phyloP scores from a whole-genome alignment of 192 early-diverging fungal genomes.

The Physocladia obscura region DNA sequence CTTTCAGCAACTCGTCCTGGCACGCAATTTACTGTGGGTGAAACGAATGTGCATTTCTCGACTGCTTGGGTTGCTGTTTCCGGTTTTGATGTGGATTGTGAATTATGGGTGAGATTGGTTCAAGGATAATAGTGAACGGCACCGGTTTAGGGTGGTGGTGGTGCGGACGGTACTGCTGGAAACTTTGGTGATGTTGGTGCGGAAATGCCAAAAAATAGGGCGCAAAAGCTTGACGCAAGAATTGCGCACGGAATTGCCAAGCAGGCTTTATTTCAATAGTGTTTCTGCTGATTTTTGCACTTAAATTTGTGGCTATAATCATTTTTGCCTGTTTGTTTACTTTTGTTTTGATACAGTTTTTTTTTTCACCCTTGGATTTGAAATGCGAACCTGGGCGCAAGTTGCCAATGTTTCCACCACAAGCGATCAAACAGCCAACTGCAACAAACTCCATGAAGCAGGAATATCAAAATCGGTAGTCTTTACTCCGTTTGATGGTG shows the following conservation, averaged over 20 bases:
- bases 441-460: neutral
- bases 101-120: neutral
- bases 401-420: neutral
- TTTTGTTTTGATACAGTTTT: neutral
- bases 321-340: conserved; percentile 56
- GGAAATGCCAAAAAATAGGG: neutral
- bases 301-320: conserved; percentile 76
- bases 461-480: neutral
- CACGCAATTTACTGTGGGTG: conserved; percentile 19
- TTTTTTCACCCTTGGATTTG: neutral
- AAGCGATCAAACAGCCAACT: neutral
- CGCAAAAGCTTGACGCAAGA: conserved; percentile 41
- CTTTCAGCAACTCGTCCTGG: conserved; percentile 8
- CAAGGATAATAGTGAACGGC: neutral
- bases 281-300: conserved; percentile 77
- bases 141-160: neutral
- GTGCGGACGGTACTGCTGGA: neutral
- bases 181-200: too few species aligned
- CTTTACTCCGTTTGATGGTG: neutral
- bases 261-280: conserved; percentile 80
- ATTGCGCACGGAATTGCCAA: conserved; percentile 49
- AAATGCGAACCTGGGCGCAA: neutral
- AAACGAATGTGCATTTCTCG: conserved; percentile 43
- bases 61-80: conserved; percentile 68
- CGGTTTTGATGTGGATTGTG: conserved; percentile 32